Percentiles rank a stretch among this genome's conserved stretches.
phyloP scores from a whole-genome alignment of 108 stramenopile species.

The Discostella stelligeroides region DNA sequence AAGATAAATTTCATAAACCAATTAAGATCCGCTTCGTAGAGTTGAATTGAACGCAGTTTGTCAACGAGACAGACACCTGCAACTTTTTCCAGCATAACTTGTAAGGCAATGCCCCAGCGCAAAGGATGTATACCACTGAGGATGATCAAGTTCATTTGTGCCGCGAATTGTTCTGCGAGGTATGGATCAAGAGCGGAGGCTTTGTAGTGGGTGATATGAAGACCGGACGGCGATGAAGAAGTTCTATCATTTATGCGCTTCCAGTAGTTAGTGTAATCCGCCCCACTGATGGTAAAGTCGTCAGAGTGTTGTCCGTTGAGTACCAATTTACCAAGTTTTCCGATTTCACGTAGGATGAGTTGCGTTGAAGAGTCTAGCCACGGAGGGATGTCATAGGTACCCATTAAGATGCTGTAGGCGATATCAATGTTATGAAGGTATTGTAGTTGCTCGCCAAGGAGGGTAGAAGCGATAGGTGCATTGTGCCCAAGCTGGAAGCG shows the following conservation, averaged over 20 bases:
- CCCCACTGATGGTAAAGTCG: neutral
- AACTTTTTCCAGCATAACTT: no score
- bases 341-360: neutral
- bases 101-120: neutral
- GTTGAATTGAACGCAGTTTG: neutral
- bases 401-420: no score
- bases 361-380: neutral
- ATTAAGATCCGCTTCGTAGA: constrained; percentile 1
- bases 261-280: neutral
- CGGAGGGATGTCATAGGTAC: neutral
- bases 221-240: neutral
- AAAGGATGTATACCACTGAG: no score
- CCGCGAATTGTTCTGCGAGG: neutral
- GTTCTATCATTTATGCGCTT: neutral
- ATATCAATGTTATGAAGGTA: no score
- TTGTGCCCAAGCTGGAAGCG: no score
- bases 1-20: no score
- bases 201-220: neutral
- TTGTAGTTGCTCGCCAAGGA: no score
- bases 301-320: neutral
- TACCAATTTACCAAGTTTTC: neutral
- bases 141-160: no score
- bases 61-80: neutral
- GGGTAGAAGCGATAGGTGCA: no score
- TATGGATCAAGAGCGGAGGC: no score